phyloP scores from a whole-genome alignment of 2,329 filamentous ascomycete species.

The Apiospora arundinis region DNA sequence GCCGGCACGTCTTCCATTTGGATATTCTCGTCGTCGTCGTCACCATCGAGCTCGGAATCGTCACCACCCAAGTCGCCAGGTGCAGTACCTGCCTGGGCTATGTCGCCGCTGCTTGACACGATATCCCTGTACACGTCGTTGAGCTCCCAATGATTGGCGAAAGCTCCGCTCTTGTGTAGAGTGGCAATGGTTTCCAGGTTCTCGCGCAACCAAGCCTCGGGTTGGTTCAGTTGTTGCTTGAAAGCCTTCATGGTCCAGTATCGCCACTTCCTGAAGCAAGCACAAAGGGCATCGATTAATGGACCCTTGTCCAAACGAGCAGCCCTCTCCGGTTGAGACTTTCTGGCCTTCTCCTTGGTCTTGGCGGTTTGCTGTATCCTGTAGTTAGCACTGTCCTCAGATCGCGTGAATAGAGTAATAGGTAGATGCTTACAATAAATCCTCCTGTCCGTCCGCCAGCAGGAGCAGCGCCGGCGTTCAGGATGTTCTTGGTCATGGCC shows the following conservation, averaged over 20 bases:
- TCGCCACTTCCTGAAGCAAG: slow-evolving; percentile 81
- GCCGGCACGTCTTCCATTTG: slow-evolving; percentile 81
- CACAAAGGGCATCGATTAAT: slow-evolving; percentile 83
- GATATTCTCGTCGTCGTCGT: slow-evolving; percentile 67
- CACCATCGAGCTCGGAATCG: slow-evolving; percentile 64
- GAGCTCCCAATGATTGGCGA: slow-evolving; percentile 85
- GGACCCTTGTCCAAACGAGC: slow-evolving; percentile 89
- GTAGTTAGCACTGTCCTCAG: slow-evolving; percentile 23
- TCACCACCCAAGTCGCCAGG: slow-evolving; percentile 52
- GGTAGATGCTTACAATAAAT: slow-evolving; percentile 61
- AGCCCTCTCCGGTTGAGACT: slow-evolving; percentile 58
- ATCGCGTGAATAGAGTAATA: slow-evolving; percentile 17
- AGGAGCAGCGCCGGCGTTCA: slow-evolving; percentile 63
- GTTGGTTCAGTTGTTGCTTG: slow-evolving; percentile 78
- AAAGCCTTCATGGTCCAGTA: slow-evolving; percentile 96
- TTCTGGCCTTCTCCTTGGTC: slow-evolving; percentile 70
- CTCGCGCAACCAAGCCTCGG: slow-evolving; percentile 90
- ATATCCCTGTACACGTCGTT: slow-evolving; percentile 66
- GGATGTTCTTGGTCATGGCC: slow-evolving; percentile 57
- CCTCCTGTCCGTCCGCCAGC: slow-evolving; percentile 52
- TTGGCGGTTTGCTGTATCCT: slow-evolving; percentile 32
- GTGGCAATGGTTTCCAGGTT: slow-evolving; percentile 83
- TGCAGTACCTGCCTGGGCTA: slow-evolving; percentile 58
- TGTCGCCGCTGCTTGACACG: slow-evolving; percentile 52
- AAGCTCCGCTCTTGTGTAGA: slow-evolving; percentile 81